phyloP scores from a whole-genome alignment of 2,329 filamentous ascomycete genomes.

The Neofusicoccum sp. region DNA sequence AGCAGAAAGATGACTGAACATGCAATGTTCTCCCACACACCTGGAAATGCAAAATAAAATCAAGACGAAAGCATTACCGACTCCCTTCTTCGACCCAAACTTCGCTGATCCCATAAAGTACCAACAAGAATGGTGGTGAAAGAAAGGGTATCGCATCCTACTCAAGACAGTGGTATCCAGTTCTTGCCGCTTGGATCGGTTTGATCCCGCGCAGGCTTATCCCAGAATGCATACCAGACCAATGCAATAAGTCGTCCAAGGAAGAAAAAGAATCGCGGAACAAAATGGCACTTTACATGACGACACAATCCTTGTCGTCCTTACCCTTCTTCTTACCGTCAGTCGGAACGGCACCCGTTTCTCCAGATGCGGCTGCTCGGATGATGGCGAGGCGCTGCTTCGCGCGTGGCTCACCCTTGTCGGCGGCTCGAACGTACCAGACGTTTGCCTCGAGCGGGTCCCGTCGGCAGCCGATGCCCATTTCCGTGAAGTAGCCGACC shows the following conservation, averaged over 20 bases:
- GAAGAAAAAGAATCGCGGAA: not conserved
- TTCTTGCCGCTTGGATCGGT: not conserved
- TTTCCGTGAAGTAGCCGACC: slow-evolving; percentile 95
- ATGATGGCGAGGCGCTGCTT: slow-evolving; percentile 87
- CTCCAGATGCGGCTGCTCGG: slow-evolving; percentile 72
- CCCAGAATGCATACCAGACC: not conserved
- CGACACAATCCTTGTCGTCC: slow-evolving; percentile 40
- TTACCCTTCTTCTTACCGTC: slow-evolving; percentile 38
- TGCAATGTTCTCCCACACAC: not conserved
- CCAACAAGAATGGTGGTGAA: slow-evolving; percentile 5
- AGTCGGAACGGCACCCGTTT: slow-evolving; percentile 24
- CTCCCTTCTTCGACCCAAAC: not conserved
- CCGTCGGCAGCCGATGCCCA: slow-evolving; percentile 92
- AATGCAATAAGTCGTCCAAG: not conserved
- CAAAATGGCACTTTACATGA: slow-evolving; percentile 33
- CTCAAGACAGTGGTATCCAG: not conserved
- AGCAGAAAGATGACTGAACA: not conserved
- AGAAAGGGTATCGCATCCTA: not conserved
- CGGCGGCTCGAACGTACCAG: slow-evolving; percentile 96
- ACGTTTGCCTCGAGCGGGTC: slow-evolving; percentile 97
- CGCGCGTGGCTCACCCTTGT: slow-evolving; percentile 86
- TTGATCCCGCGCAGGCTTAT: not conserved
- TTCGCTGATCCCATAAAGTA: not conserved
- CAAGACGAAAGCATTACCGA: not conserved
- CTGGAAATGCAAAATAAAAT: slow-evolving; percentile 8